Percentiles rank a stretch among this genome's conserved stretches.
Evolutionary conservation across 176 grass and related monocot genomes (phyloP).

Genomic region (Triticum aestivum): IWGSC_CS_RefSeq_v2.1 NC_057804.1:175745079-175745578

Average conservation of each 20-base stretch:
- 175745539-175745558: background rate
- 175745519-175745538: background rate
- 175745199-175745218: background rate
- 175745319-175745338: background rate
- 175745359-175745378: background rate
- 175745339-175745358: background rate
- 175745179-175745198: background rate
- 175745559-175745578: background rate
- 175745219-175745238: background rate
- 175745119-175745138: background rate
- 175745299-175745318: background rate
- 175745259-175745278: background rate
- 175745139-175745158: background rate
- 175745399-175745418: background rate
- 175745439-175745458: background rate
- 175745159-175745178: background rate
- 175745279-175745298: background rate
- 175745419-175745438: background rate
- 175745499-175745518: background rate
- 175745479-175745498: background rate
- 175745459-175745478: background rate
- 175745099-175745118: background rate
- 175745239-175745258: background rate
- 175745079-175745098: background rate
- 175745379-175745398: background rate